Percentiles rank a stretch among this genome's conserved stretches.
Evolutionary conservation across 1,284 basidiomycete species (phyloP).

Genomic region (Pulveroboletus sp.): DNA sequence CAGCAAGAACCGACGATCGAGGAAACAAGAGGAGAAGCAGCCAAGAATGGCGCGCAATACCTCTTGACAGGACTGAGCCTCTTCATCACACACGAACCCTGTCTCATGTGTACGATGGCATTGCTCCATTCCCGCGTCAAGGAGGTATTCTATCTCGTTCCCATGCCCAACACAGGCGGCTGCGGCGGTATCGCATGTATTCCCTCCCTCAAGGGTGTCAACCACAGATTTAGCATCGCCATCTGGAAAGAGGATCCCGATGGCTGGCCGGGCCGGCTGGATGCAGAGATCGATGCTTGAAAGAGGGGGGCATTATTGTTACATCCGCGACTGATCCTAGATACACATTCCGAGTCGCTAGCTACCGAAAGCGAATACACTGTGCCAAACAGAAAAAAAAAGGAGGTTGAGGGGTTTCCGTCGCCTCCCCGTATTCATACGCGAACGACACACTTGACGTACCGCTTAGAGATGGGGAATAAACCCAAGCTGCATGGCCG

Average conservation of each 20-base stretch:
- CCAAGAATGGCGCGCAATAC: slow-evolving; percentile 71
- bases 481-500: slow-evolving; percentile 2
- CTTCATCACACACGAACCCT: slow-evolving; percentile 92
- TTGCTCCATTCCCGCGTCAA: slow-evolving; percentile 87
- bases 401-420: neutral
- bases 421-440: neutral
- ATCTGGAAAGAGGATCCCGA: slow-evolving; percentile 45
- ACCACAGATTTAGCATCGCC: slow-evolving; percentile 76
- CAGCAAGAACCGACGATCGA: slow-evolving; percentile 10
- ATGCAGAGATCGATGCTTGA: slow-evolving; percentile 20
- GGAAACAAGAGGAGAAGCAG: slow-evolving; percentile 4
- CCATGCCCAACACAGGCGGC: slow-evolving; percentile 72
- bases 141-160: slow-evolving; percentile 72
- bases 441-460: neutral
- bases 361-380: neutral
- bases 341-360: neutral
- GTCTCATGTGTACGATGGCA: slow-evolving; percentile 95
- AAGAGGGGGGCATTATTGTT: neutral
- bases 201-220: slow-evolving; percentile 73
- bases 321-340: neutral
- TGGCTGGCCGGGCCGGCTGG: slow-evolving; percentile 10
- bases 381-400: neutral
- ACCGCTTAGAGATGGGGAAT: slow-evolving; percentile 19
- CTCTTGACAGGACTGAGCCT: slow-evolving; percentile 79
- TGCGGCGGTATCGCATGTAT: slow-evolving; percentile 70